A percentile compares a stretch with the other conserved stretches of the same genome.
phyloP scores from a whole-genome alignment of 2,329 filamentous ascomycete species.

The Albifimbria verrucaria region DNA sequence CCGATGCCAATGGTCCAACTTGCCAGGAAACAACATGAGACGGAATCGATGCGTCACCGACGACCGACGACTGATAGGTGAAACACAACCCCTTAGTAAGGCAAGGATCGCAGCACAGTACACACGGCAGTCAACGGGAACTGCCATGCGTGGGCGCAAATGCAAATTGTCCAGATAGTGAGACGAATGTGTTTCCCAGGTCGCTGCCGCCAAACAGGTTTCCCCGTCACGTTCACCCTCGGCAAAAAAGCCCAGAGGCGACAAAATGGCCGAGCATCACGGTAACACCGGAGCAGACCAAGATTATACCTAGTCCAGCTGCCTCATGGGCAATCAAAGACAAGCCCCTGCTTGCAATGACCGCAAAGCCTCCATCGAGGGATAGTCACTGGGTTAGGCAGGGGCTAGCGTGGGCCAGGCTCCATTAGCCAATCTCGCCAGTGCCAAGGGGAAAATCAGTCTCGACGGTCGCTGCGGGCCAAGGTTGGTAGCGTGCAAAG shows the following conservation, averaged over 20 bases:
- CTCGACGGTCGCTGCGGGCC: not conserved
- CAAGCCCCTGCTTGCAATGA: not conserved
- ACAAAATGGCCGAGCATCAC: no score
- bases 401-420: not conserved
- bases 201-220: no score
- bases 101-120: not conserved
- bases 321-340: not conserved
- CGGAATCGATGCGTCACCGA: not conserved
- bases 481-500: no score
- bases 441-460: not conserved
- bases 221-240: no score
- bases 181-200: no score
- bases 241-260: no score
- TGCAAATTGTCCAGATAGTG: no score
- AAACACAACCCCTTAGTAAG: not conserved
- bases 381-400: not conserved
- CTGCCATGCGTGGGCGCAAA: no score
- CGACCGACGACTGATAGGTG: not conserved
- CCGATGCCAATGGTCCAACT: no score
- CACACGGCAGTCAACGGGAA: no score
- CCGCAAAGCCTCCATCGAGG: not conserved
- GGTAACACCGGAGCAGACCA: not conserved
- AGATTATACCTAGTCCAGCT: not conserved
- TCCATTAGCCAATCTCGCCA: slow-evolving; percentile 3
- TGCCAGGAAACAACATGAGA: no score